A percentile compares a stretch with the other conserved stretches of the same genome.
These are phyloP conservation scores for Zychaea mexicana DNA, from an alignment of 371 early-diverging fungal species.

Conservation along the genomic window DNA sequence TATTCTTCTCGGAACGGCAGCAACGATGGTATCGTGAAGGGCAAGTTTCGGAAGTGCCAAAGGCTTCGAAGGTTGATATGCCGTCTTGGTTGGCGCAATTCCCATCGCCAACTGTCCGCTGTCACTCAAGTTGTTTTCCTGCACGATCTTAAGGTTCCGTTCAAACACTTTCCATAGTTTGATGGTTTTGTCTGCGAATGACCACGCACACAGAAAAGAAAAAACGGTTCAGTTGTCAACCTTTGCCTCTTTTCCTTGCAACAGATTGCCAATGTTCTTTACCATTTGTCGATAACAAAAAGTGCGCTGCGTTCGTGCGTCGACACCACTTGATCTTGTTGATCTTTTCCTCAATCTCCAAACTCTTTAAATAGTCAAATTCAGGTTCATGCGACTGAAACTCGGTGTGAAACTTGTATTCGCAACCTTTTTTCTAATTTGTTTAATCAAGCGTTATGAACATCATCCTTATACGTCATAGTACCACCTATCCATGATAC, in stretches of 20 bases:
- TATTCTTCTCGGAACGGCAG: slow-evolving; percentile 81
- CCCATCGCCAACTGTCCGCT: slow-evolving; percentile 8
- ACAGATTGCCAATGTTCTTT: too few species aligned
- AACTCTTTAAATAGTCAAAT: slow-evolving; percentile 95
- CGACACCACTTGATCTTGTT: slow-evolving; percentile 92
- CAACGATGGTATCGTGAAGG: slow-evolving; percentile 83
- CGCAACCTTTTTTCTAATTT: slow-evolving; percentile 86
- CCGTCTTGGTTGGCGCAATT: slow-evolving; percentile 20
- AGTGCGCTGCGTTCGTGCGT: slow-evolving; percentile 85
- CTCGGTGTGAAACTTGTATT: slow-evolving; percentile 77
- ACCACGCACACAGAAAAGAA: background rate
- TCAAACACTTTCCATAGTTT: slow-evolving; percentile 95
- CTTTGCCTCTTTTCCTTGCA: too few species aligned
- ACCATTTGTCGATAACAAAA: slow-evolving; percentile 93
- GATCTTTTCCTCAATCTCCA: slow-evolving; percentile 97
- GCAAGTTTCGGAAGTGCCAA: slow-evolving; percentile 76
- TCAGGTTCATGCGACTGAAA: slow-evolving; percentile 80
- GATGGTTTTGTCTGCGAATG: slow-evolving; percentile 82
- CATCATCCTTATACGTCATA: background rate
- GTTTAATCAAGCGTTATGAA: background rate
- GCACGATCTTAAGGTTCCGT: slow-evolving; percentile 80
- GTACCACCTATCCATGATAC: background rate
- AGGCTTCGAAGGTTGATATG: background rate
- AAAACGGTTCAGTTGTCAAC: too few species aligned
- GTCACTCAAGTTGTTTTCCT: slow-evolving; percentile 74